Evolutionary conservation across 306 rosid species (phyloP).

Genomic region (Alnus glutinosa): DNA sequence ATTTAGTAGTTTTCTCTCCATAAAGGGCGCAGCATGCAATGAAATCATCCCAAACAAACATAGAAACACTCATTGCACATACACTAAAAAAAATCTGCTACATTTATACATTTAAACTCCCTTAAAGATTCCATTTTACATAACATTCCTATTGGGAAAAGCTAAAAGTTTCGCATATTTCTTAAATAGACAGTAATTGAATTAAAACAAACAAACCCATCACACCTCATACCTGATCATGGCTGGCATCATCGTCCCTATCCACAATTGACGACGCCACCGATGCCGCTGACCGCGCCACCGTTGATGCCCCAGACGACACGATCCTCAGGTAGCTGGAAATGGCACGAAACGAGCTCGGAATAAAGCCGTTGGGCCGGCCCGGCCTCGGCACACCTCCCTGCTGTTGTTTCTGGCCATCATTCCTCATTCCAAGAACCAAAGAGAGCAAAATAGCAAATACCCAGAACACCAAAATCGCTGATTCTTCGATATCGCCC

Average conservation of each 20-base stretch:
- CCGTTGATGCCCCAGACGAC: slow-evolving; percentile 92
- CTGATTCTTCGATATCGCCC: slow-evolving; percentile 51
- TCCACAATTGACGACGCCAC: slow-evolving; percentile 90
- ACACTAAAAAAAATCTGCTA: slow-evolving; percentile 27
- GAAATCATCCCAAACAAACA: slow-evolving; percentile 15
- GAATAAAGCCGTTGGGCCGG: slow-evolving; percentile 67
- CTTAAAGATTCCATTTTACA: slow-evolving; percentile 6
- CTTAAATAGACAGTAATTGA: background rate
- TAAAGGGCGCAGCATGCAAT: slow-evolving; percentile 11
- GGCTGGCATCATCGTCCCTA: slow-evolving; percentile 64
- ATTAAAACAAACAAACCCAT: background rate
- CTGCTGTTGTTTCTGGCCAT: slow-evolving; percentile 72
- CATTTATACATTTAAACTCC: slow-evolving; percentile 15
- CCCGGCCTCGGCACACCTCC: slow-evolving; percentile 51
- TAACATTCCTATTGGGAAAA: background rate
- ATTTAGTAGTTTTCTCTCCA: background rate
- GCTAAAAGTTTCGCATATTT: slow-evolving; percentile 12
- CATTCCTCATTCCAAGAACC: slow-evolving; percentile 89
- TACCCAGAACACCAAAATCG: slow-evolving; percentile 47
- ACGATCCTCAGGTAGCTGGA: slow-evolving; percentile 86
- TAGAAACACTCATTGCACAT: background rate
- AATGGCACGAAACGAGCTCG: slow-evolving; percentile 78
- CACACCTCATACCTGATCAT: slow-evolving; percentile 69
- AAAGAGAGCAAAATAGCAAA: slow-evolving; percentile 41
- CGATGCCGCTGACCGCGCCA: slow-evolving; percentile 90